Evolutionary conservation across 73 alveolate species (phyloP).

Genomic region (Paramecium biaurelia): DNA sequence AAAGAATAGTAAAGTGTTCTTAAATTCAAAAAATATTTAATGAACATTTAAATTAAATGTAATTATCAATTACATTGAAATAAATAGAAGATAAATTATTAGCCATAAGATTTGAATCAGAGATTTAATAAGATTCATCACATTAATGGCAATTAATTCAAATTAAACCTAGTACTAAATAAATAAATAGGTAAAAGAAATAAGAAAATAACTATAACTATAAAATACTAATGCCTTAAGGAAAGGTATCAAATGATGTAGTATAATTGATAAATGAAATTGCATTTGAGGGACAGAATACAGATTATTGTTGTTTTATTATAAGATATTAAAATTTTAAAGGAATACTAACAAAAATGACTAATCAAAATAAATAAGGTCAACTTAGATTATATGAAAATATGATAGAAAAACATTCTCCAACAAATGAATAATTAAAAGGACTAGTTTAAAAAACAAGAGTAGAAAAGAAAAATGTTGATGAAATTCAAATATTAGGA

Average conservation of each 20-base stretch:
- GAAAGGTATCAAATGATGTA: not conserved
- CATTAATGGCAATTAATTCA: not conserved
- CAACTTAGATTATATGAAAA: not conserved
- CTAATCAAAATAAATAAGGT: not conserved
- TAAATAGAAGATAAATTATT: not conserved
- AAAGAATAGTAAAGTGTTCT: not conserved
- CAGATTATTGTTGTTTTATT: conserved; percentile 15
- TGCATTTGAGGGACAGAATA: not conserved
- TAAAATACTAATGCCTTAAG: conserved; percentile 8
- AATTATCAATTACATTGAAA: not conserved
- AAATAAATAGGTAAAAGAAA: not conserved
- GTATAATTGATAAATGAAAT: not conserved
- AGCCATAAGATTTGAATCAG: not conserved
- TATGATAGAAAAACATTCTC: not conserved
- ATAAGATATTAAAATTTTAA: not conserved
- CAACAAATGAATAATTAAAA: not conserved
- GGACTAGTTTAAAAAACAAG: not conserved
- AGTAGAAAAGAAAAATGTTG: not conserved
- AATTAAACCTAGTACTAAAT: not conserved
- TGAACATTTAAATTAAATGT: not conserved
- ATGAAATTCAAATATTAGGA: not conserved
- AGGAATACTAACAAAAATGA: not conserved
- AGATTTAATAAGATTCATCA: not conserved
- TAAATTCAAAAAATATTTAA: not conserved
- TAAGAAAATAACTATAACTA: not conserved